A percentile compares a stretch with the other conserved stretches of the same genome.
phyloP scores from a whole-genome alignment of 768 basidiomycete genomes.

The Phylloporus rhodoxanthus region DNA sequence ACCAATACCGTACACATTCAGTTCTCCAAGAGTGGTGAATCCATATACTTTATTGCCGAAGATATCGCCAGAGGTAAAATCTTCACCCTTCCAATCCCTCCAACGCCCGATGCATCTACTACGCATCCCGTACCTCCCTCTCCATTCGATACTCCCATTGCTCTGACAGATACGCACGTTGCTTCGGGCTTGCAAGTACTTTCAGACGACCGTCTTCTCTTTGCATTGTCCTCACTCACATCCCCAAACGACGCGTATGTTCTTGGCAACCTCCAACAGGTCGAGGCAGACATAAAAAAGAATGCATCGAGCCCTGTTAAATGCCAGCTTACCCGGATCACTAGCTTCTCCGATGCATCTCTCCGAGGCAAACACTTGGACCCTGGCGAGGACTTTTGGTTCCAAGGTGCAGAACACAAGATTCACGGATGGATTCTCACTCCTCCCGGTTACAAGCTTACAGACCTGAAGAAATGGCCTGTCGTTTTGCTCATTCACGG shows the following conservation, averaged over 20 bases:
- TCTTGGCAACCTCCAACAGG: slow-evolving; percentile 41
- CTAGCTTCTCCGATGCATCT: slow-evolving; percentile 53
- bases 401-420: slow-evolving; percentile 70
- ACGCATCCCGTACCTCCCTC: slow-evolving; percentile 39
- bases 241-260: slow-evolving; percentile 78
- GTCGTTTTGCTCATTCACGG: slow-evolving; percentile 78
- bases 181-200: slow-evolving; percentile 61
- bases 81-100: slow-evolving; percentile 62
- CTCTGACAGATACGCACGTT: slow-evolving; percentile 53
- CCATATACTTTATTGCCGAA: slow-evolving; percentile 69
- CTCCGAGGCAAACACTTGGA: slow-evolving; percentile 55
- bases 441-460: slow-evolving; percentile 68
- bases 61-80: slow-evolving; percentile 75
- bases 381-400: slow-evolving; percentile 80
- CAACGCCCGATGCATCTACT: slow-evolving; percentile 50
- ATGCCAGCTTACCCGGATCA: slow-evolving; percentile 49
- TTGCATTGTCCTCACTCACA: slow-evolving; percentile 68
- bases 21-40: slow-evolving; percentile 70
- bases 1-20: slow-evolving; percentile 20
- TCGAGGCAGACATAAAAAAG: slow-evolving; percentile 38
- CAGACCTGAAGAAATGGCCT: slow-evolving; percentile 71
- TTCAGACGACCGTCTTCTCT: slow-evolving; percentile 54
- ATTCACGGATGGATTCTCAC: slow-evolving; percentile 85
- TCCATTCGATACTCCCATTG: slow-evolving; percentile 48
- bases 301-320: slow-evolving; percentile 23